Evolutionary conservation across 176 grass and related monocot species (phyloP), one percentile per base, ranked within the genome.

Genomic region (Zizania latifolia): DNA sequence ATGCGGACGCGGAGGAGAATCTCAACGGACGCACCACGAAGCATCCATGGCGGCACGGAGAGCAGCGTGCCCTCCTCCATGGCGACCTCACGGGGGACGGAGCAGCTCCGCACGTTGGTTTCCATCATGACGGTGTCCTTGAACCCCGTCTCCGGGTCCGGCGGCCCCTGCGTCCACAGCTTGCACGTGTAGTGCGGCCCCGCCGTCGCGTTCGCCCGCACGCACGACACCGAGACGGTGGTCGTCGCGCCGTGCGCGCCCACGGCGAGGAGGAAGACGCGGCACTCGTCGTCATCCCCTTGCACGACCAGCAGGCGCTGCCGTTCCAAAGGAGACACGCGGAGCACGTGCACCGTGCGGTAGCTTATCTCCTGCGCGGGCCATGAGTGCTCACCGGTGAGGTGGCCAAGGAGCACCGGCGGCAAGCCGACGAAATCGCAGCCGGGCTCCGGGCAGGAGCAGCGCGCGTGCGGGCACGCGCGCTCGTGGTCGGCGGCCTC

Each of bases 241-340:
- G 6, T 15, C 31, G 15, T 1, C 54, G 41, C 64, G 32, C 40
- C 81, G 31, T 66, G 63, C 63, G 40, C 64, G 40, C 81, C 54
- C 32, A 70, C 6, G 4, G 73, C 39, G 4, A 84, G 74, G 2
- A 84, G 13, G 82, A 84, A 84, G 43, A 71, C 55, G 41, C 56
- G 41, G 31, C 31, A 11, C 26, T 74, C 11, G 21, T 54, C 55
- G 39, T 36, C 16, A 17, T 14, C 74, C 59, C 33, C 30, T 2
- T 2, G 41, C 0, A 77, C 56, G 30, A 50, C 24, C 1, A 84
- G 82, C 33, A 77, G 74, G 26, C 16, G 33, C 40, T 59, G 65
- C 2, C 26, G 33, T 3, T 6, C 33, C 2, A 74, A 51, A 33
- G 37, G 23, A 2, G 81, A 50, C 6, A 83, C 21, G 38, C 31